These are phyloP conservation scores for Aspergillus caelatus DNA, from an alignment of 2,329 filamentous ascomycete species.

Conservation along the genomic window DNA sequence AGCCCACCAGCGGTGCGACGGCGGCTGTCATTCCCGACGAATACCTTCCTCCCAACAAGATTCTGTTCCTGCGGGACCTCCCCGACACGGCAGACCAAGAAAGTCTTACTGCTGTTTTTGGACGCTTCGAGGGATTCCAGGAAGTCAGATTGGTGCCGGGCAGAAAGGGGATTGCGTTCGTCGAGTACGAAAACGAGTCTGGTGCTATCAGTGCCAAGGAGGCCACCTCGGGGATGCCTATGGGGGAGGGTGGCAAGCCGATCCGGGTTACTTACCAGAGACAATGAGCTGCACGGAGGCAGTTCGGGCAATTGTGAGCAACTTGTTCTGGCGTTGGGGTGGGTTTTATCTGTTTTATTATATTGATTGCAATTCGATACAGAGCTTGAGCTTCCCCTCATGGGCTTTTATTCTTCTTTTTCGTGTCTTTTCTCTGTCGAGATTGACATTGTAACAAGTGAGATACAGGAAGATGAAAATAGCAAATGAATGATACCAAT, in stretches of 20 bases:
- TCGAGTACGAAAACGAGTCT: slow-evolving; percentile 90
- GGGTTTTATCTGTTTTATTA: slow-evolving; percentile 16
- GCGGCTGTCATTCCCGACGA: slow-evolving; percentile 89
- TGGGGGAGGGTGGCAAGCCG: slow-evolving; percentile 73
- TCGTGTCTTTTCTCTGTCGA: not conserved
- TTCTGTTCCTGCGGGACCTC: slow-evolving; percentile 89
- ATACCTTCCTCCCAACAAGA: slow-evolving; percentile 96
- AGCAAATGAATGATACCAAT: slow-evolving; percentile 15
- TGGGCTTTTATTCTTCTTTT: not conserved
- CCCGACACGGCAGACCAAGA: slow-evolving; percentile 86
- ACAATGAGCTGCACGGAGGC: slow-evolving; percentile 58
- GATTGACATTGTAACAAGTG: slow-evolving; percentile 5
- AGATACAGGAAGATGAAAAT: slow-evolving; percentile 1
- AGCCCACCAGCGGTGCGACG: slow-evolving; percentile 69
- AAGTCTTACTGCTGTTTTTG: slow-evolving; percentile 76
- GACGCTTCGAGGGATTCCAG: slow-evolving; percentile 88
- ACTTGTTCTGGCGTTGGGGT: slow-evolving; percentile 35
- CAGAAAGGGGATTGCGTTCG: slow-evolving; percentile 86
- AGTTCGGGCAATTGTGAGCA: slow-evolving; percentile 16
- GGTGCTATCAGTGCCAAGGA: slow-evolving; percentile 94
- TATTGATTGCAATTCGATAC: slow-evolving; percentile 8
- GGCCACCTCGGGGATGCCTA: slow-evolving; percentile 79
- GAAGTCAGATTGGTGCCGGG: slow-evolving; percentile 90
- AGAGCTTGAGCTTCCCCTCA: not conserved
- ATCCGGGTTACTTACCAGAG: slow-evolving; percentile 97